Percentiles rank a stretch among this genome's conserved stretches.
phyloP scores from a whole-genome alignment of 345 rosid species.

The Brassica rapa region DNA sequence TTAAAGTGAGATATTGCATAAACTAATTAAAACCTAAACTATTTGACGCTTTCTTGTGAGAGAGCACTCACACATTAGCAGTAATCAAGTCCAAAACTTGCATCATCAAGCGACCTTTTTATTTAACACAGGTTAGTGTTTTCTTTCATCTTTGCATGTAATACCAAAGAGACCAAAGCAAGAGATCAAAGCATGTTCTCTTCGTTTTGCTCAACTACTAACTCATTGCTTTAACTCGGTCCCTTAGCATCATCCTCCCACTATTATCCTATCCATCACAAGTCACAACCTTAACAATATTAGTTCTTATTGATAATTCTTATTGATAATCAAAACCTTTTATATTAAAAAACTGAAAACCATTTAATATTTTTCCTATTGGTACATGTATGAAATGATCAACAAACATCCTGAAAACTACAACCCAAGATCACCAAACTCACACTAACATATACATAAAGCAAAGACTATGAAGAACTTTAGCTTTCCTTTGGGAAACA shows the following conservation, averaged over 20 bases:
- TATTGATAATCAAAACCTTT: background rate
- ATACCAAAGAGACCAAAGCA: background rate
- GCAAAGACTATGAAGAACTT: background rate
- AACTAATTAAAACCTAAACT: too few relatives aligned
- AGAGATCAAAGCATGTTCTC: background rate
- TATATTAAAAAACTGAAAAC: background rate
- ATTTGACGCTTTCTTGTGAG: too few relatives aligned
- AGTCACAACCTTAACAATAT: background rate
- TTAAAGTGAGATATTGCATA: too few relatives aligned
- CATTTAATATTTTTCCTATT: background rate
- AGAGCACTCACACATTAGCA: too few relatives aligned
- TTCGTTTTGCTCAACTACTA: slow-evolving; percentile 4
- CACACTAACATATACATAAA: slow-evolving; percentile 5
- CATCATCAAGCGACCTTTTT: too few relatives aligned
- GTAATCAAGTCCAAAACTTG: too few relatives aligned
- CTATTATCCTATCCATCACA: background rate
- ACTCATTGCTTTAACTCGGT: background rate
- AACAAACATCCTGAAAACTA: slow-evolving; percentile 9
- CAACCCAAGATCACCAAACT: slow-evolving; percentile 3
- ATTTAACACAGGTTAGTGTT: background rate
- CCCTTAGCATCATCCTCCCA: slow-evolving; percentile 1
- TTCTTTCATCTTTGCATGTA: background rate
- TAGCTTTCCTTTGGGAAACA: background rate
- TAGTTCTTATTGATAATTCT: background rate
- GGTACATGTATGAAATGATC: slow-evolving; percentile 17